phyloP scores from a whole-genome alignment of 495 filamentous ascomycete genomes.

The Aspergillus carlsbadensis region DNA sequence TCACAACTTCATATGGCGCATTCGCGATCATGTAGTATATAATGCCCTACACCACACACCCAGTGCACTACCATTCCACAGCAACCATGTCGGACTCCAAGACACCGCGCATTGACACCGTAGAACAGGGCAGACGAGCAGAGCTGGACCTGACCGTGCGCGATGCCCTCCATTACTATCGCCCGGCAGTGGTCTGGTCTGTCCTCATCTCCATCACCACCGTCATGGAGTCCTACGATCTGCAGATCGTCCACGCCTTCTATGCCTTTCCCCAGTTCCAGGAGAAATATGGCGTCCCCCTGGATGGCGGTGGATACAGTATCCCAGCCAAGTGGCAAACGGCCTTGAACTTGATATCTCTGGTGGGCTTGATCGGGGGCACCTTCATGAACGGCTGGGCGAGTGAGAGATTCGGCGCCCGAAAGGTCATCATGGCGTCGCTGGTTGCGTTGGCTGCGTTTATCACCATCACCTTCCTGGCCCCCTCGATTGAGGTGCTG shows the following conservation, averaged over 20 bases:
- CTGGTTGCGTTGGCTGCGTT: conserved; percentile 62
- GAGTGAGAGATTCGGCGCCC: conserved; percentile 72
- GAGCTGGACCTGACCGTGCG: not conserved
- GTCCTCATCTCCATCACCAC: conserved; percentile 52
- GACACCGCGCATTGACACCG: too few relatives aligned
- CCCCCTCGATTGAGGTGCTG: conserved; percentile 63
- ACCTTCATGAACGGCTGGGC: conserved; percentile 73
- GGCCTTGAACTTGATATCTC: conserved; percentile 65
- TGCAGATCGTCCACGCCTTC: conserved; percentile 50
- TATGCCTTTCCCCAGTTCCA: conserved; percentile 57
- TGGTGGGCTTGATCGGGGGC: conserved; percentile 69
- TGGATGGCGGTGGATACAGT: conserved; percentile 57
- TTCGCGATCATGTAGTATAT: too few relatives aligned
- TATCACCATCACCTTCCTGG: conserved; percentile 74
- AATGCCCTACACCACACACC: too few relatives aligned
- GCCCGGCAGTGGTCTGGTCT: conserved; percentile 55
- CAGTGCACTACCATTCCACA: too few relatives aligned
- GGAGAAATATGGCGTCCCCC: conserved; percentile 60
- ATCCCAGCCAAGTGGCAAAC: conserved; percentile 73
- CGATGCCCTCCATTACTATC: conserved; percentile 31
- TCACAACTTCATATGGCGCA: too few relatives aligned
- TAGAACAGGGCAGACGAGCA: not conserved
- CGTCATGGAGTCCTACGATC: conserved; percentile 59
- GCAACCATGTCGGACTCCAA: too few relatives aligned
- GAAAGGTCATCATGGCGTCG: conserved; percentile 67